Percentiles rank a stretch among this genome's conserved stretches.
phyloP scores from a whole-genome alignment of 2,329 filamentous ascomycete species.

The Verticillium klebahnii region DNA sequence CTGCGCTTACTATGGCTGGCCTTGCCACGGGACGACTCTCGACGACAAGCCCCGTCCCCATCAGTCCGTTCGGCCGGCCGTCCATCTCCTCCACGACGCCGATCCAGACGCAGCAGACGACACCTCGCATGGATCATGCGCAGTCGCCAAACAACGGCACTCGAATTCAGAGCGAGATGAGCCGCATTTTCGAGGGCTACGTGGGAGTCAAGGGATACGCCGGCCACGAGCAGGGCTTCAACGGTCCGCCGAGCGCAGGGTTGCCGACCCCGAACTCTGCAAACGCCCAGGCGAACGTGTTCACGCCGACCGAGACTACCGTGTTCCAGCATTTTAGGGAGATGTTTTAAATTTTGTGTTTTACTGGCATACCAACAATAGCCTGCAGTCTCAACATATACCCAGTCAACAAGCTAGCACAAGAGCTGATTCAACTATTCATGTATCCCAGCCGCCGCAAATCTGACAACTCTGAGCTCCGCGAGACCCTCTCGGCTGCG shows the following conservation, averaged over 20 bases:
- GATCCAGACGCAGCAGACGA: constrained; percentile 5
- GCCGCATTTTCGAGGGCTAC: constrained; percentile 37
- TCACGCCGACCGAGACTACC: constrained; percentile 21
- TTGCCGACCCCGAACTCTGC: constrained; percentile 11
- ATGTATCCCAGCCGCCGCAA: too few species aligned
- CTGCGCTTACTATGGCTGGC: constrained; percentile 52
- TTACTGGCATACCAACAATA: background rate
- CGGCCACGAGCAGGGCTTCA: constrained; percentile 18
- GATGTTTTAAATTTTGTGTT: constrained; percentile 24
- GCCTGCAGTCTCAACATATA: background rate
- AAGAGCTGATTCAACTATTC: too few species aligned
- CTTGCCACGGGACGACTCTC: constrained; percentile 38
- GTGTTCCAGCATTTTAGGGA: constrained; percentile 32
- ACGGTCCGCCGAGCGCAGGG: constrained; percentile 17
- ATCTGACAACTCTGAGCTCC: too few species aligned
- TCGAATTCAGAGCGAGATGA: constrained; percentile 50
- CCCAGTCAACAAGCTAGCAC: background rate
- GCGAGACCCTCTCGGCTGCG: too few species aligned
- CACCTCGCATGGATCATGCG: constrained; percentile 2
- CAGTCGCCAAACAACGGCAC: constrained; percentile 34
- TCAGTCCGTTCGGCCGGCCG: constrained; percentile 22
- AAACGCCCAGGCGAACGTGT: constrained; percentile 16
- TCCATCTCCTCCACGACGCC: constrained; percentile 18
- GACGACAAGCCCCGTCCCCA: constrained; percentile 9
- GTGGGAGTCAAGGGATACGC: constrained; percentile 28